These are phyloP conservation scores for Botrytis tulipae DNA, from an alignment of 2,329 filamentous ascomycete species.

Conservation along the genomic window DNA sequence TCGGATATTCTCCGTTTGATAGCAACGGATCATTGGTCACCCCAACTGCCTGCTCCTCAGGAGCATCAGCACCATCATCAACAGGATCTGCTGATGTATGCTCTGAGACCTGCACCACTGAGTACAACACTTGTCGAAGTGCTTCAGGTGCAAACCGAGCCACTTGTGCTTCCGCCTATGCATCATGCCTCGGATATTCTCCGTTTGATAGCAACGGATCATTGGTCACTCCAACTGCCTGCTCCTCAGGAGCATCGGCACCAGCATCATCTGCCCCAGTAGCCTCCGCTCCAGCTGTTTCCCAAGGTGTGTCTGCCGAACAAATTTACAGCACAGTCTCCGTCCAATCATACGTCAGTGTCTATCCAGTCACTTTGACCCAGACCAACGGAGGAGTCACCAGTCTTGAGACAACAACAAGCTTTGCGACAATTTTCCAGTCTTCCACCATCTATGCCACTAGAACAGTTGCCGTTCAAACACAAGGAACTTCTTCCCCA, in stretches of 20 bases:
- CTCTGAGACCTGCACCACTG: too few species aligned
- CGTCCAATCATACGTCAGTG: background rate
- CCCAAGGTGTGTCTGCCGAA: background rate
- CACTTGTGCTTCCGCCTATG: too few species aligned
- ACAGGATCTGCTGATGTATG: too few species aligned
- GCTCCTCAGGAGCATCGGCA: too few species aligned
- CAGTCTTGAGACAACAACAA: background rate
- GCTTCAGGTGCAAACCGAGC: too few species aligned
- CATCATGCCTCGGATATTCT: too few species aligned
- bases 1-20: too few species aligned
- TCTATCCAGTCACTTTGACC: slow-evolving; percentile 1
- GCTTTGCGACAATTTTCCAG: background rate
- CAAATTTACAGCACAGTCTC: slow-evolving; percentile 2
- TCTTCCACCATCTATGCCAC: slow-evolving; percentile 3
- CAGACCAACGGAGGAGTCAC: background rate
- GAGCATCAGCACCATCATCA: background rate
- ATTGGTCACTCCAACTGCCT: too few species aligned
- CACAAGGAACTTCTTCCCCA: slow-evolving; percentile 5
- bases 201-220: too few species aligned
- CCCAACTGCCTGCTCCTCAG: too few species aligned
- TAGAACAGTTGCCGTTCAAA: background rate
- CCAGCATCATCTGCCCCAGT: background rate
- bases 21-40: too few species aligned
- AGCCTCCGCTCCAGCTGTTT: background rate
- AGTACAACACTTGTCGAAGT: too few species aligned